Evolutionary conservation across 148 eudicot species (phyloP).

Genomic region (Selenicereus undatus): DNA sequence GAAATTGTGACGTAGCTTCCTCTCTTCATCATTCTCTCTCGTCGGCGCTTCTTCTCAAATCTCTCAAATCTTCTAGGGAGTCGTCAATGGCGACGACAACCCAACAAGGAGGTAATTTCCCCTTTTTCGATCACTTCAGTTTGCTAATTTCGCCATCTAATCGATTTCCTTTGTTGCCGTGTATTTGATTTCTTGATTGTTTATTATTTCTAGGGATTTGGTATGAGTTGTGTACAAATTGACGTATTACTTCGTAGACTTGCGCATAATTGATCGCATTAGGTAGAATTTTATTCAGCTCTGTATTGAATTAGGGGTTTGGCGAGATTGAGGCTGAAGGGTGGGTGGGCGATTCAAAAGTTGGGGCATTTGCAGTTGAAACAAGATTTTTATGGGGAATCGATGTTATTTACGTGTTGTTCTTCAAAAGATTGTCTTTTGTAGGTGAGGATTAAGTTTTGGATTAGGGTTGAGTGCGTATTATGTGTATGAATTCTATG

Average conservation of each 20-base stretch:
- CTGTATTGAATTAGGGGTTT: neutral
- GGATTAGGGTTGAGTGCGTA: neutral
- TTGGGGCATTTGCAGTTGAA: neutral
- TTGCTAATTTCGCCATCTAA: neutral
- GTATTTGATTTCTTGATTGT: neutral
- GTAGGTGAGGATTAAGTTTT: neutral
- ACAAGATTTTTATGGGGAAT: neutral
- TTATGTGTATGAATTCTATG: neutral
- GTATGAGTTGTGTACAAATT: neutral
- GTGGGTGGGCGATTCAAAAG: neutral
- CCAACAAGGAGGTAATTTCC: slow-evolving; percentile 20
- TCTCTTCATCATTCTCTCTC: neutral
- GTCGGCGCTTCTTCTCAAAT: neutral
- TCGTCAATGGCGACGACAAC: slow-evolving; percentile 28
- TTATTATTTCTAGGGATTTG: slow-evolving; percentile 4
- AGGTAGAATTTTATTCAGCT: neutral
- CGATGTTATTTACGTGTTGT: neutral
- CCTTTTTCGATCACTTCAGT: neutral
- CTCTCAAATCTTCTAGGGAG: slow-evolving; percentile 5
- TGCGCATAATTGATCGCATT: neutral
- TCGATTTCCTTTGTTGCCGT: neutral
- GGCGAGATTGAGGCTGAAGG: neutral
- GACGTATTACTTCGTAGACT: neutral
- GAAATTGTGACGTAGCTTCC: neutral
- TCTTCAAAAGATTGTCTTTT: neutral